Evolutionary conservation across 75 land plant species (phyloP).

Genomic region (Selaginella tamariscina): DNA sequence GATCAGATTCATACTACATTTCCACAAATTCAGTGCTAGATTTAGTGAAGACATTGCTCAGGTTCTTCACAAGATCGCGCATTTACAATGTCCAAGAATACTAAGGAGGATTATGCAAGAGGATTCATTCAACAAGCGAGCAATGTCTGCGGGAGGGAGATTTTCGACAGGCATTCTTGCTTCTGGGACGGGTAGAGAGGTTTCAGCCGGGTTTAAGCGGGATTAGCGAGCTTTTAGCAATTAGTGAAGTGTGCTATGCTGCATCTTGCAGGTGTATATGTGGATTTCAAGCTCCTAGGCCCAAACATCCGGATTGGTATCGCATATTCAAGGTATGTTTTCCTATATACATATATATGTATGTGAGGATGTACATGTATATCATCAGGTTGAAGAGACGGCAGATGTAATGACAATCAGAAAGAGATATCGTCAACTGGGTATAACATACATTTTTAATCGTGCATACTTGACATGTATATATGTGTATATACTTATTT

Average conservation of each 20-base stretch:
- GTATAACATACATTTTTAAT: too few species aligned
- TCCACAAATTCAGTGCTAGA: too few species aligned
- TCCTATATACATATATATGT: neutral
- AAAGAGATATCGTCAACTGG: neutral
- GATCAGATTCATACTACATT: too few species aligned
- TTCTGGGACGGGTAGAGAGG: neutral
- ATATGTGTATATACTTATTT: too few species aligned
- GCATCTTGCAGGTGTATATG: neutral
- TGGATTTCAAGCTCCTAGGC: neutral
- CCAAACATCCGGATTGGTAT: neutral
- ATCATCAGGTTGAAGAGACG: neutral
- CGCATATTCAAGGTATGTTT: neutral
- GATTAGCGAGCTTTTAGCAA: neutral
- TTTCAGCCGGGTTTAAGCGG: neutral
- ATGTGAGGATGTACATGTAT: too few species aligned
- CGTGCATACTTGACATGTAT: too few species aligned
- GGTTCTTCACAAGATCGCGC: too few species aligned
- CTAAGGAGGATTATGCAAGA: neutral
- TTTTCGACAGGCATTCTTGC: neutral
- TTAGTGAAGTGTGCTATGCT: neutral
- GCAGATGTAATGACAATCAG: neutral
- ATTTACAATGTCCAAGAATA: neutral
- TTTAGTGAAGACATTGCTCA: too few species aligned
- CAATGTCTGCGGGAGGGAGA: neutral
- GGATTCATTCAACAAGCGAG: neutral